Evolutionary conservation across 768 basidiomycete species (phyloP), one percentile per base, ranked within the genome.

Genomic region (Naganishia friedmannii): DNA sequence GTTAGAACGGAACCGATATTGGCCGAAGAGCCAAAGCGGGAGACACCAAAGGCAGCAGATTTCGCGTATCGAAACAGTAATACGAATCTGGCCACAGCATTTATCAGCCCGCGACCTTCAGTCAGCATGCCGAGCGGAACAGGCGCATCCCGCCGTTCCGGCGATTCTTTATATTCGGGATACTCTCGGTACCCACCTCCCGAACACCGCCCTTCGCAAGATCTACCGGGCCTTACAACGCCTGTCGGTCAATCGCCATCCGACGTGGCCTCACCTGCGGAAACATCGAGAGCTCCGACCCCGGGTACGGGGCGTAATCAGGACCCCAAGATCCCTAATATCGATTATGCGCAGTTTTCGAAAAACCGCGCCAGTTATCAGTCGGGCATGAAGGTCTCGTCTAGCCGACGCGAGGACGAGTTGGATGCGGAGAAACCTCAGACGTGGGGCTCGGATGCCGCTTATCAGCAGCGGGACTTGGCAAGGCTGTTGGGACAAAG

Each of bases 271-370:
- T 58, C 60, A 12, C 60, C 60, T n/a, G 39, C 39, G 26, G 60
- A 63, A 29, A 45, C 57, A 15, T 21, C 60, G 6, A 10, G 60
- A 8, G 26, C 26, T 23, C 2, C 19, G 2, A 63, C 60, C 10
- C 60, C 60, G 1, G 3, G 28, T 26, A 13, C 37, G 39, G 23
- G 19, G 2, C 39, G 21, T 4, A 63, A 63, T 17, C 60, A 63
- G 60, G 60, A 63, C 26, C 60, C 60, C 5, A 42, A 29, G 6
- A 63, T 63, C 10, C 60, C 60, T 26, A 63, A 63, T 29, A 63
- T 63, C 26, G 60, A 46, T 3, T 26, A 26, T 26, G 60, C 23
- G 39, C 19, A 63, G 26, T 39, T 32, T 58, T 34, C 37, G 19
- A 26, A 26, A 13, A 26, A 45, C n/a, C 39, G 39, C n/a, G 29